Evolutionary conservation across 768 basidiomycete genomes (phyloP), one percentile per base, ranked within the genome.

Genomic region (Coprinellus aureogranulatus): DNA sequence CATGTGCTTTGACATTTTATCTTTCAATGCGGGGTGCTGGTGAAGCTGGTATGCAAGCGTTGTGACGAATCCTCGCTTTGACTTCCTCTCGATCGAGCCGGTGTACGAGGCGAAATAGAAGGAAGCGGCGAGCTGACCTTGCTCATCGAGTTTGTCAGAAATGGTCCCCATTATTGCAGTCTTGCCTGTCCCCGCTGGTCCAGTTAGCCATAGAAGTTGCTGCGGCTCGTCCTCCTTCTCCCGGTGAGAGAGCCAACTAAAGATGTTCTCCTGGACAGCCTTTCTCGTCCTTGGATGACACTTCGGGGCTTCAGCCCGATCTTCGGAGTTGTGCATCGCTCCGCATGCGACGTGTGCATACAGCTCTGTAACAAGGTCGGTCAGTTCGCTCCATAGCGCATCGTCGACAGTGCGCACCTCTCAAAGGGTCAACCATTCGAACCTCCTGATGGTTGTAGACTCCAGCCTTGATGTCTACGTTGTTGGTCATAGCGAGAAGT

Each of bases 11-110:
- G 16, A 16, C 6, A 44, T 22, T 6, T 8, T 8, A 44, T 44
- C 41, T 34, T 34, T 23, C 4, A n/a, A 18, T 37, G 26, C 11
- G n/a, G 22, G 9, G 18, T 22, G 9, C 20, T 47, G 25, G 20
- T n/a, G 26, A n/a, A 55, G 26, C 30, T 55, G 54, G 46, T 55
- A 55, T 11, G 54, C 54, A 11, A 55, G 12, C 3, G 54, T 55
- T 3, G 54, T 18, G 31, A 55, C 12, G 9, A 44, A n/a, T 5
- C 20, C 16, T n/a, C n/a, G 5, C 39, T 2, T 30, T 10, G 12
- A 30, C 41, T 16, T 34, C 41, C 39, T 46, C 23, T 9, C 54
- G 4, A 22, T 14, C 14, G 18, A 8, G 14, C 18, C 18, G n/a
- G n/a, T 18, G 20, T 1, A 22, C 10, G 16, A 5, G 4, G 54